Evolutionary conservation across 2,329 filamentous ascomycete species (phyloP), one percentile per base, ranked within the genome.

Genomic region (Periglandula ipomoeae): DNA sequence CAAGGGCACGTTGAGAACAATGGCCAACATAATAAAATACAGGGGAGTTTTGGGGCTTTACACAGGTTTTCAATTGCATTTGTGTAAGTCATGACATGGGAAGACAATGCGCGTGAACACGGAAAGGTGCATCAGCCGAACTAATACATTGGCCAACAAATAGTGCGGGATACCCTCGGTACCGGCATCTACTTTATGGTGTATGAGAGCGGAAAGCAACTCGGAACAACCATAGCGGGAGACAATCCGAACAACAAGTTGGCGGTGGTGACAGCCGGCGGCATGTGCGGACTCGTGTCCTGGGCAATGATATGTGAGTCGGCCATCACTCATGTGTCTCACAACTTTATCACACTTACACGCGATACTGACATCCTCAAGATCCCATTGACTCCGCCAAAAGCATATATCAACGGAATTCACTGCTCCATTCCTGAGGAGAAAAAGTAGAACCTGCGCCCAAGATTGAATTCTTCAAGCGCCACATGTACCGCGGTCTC

Each of bases 131-230:
- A 40, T 10, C n/a, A 20, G 7, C 35, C 6, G 35, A 30, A 39
- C 44, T 46, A 15, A 45, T 9, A 17, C 4, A 35, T 23, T 5
- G 26, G 32, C 19, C 34, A 39, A 50, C 15, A 38, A 26, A 17
- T 24, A 87, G 86, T 90, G 59, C 79, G 88, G 52, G 88, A 94
- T 66, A 90, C 87, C 1, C 73, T 93, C 52, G 88, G 88, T 47
- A 94, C 88, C 1, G 79, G 81, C 26, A 87, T 91, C 50, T 94
- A 94, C 65, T 94, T 94, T 61, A 87, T 87, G 70, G 90, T 88
- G 26, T 94, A 94, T 64, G 88, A 94, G 66, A 89, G 85, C 63
- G 81, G 82, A 57, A 94, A 94, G 62, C 87, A 93, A 64, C 69
- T 91, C 22, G 76, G 89, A 54, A 87, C 84, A 19, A 88, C 87